Evolutionary conservation across 2,329 filamentous ascomycete species (phyloP), one percentile per base, ranked within the genome.

Genomic region (Lachnellula cervina): DNA sequence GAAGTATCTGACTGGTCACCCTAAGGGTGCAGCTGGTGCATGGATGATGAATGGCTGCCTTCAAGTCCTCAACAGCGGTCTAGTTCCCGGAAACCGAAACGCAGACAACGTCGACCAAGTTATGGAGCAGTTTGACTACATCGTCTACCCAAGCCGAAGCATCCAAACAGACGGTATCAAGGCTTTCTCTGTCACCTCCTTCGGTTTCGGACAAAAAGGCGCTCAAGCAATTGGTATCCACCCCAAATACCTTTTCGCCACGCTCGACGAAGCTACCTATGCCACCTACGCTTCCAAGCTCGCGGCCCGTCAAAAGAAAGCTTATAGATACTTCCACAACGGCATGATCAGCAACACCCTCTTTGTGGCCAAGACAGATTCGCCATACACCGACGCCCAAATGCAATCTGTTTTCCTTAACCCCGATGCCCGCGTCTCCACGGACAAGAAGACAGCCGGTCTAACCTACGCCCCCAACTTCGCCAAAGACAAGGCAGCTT

Each of bases 11-110:
- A 99, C 95, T 53, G 94, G 94, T 74, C 94, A 99, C 73, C 94
- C 94, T 69, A 99, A 99, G 85, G 94, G 94, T 86, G 93, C 94
- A 68, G 94, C 94, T 58, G 94, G 94, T 79, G 94, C 93, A 49
- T 99, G 94, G 92, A 99, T 99, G 94, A 86, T 99, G 82, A 99
- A 99, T 79, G 94, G 94, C 63, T 94, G 90, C 73, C 78, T 99
- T 72, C 94, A 99, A 74, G 90, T 97, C 46, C 83, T 99, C 67
- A 96, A 97, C 79, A 87, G 82, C 51, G 94, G 94, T 69, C 80
- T 99, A 49, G 93, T 99, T 23, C 94, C 94, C 14, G 94, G 94
- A 58, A 99, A 99, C 78, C 88, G 92, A 69, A 99, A 99, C 67
- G 94, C 94, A 51, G 94, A 99, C 78, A 99, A 99, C 65, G 86